Evolutionary conservation across 2,329 filamentous ascomycete species (phyloP), one percentile per base, ranked within the genome.

Genomic region (Boeremia lycopersici): DNA sequence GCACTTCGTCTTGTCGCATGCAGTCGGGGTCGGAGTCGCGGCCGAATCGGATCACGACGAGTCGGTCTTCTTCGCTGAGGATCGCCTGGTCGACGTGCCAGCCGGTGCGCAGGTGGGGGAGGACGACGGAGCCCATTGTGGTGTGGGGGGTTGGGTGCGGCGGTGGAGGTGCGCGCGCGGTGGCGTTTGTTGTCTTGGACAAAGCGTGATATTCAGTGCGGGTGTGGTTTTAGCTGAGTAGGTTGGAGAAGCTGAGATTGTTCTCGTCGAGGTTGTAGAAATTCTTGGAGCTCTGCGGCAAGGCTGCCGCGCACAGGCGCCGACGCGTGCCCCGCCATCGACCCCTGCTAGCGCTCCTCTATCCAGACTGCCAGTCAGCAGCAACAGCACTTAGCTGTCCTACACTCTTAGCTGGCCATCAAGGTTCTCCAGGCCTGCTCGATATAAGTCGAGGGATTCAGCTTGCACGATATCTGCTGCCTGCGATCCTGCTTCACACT

Each of bases 81-180:
- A 97, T 97, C 61, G 93, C 92, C 79, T 98, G 93, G 81, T 98
- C 95, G 71, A 99, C 95, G 77, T 99, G 95, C 95, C 93, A 99
- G 76, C 91, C 95, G 36, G 90, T 93, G 66, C 86, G 85, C 41
- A 99, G 84, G 77, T 98, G 93, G 40, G 93, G 93, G 48, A 99
- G 86, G 44, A 96, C 90, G 60, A 97, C 90, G 69, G 92, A 96
- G 68, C 92, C 91, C 86, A 87, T 87, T 23, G 19, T 5, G 48
- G 35, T 40, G n/a, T 56, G 38, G 6, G 17, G 23, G 41, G 40
- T 30, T 17, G 43, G 19, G 36, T 7, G 44, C 0, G 6, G 44
- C 40, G 19, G 6, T 1, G 34, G 35, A 4, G 33, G n/a, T 25
- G 6, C 25, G 40, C 17, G 28, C 15, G 28, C 9, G 15, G 26